Percentiles rank a stretch among this genome's conserved stretches.
Conservation (phyloP, 371 early-diverging fungal genomes). For the Polyrhizophydium stewartii region DNA sequence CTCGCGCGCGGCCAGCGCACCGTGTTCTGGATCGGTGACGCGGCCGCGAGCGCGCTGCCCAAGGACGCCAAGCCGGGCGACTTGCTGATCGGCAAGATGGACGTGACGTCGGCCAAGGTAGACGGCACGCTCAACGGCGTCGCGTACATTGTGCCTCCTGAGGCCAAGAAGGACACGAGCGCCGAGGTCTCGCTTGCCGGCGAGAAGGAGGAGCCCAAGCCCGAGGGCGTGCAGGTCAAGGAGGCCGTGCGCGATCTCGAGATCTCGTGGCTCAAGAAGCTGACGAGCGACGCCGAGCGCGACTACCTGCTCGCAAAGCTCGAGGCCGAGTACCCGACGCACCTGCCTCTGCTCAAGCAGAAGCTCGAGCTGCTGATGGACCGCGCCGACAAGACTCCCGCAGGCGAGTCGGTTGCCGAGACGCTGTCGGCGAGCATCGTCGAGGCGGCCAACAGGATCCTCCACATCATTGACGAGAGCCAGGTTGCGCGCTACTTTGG, state of each 20-base stretch:
- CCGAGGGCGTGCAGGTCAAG: conserved; percentile 37
- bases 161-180: conserved; percentile 28
- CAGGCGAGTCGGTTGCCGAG: conserved; percentile 4
- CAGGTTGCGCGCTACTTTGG: conserved; percentile 66
- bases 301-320: conserved; percentile 55
- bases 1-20: conserved; percentile 49
- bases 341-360: conserved; percentile 44
- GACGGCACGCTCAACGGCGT: conserved; percentile 59
- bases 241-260: conserved; percentile 75
- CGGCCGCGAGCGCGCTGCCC: conserved; percentile 48
- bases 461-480: conserved; percentile 47
- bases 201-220: conserved; percentile 46
- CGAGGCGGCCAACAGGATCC: conserved; percentile 50
- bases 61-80: conserved; percentile 78
- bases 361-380: conserved; percentile 57
- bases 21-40: conserved; percentile 38
- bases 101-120: conserved; percentile 43
- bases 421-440: conserved; percentile 19
- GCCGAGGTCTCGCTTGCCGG: conserved; percentile 14
- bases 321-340: conserved; percentile 49
- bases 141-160: conserved; percentile 47
- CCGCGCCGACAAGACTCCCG: conserved; percentile 42
- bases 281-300: conserved; percentile 55
- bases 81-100: conserved; percentile 66
- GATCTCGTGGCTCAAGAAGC: conserved; percentile 75